Evolutionary conservation across 1,284 basidiomycete species (phyloP), one percentile per base, ranked within the genome.

Genomic region (Paramarasmius palmivorus): DNA sequence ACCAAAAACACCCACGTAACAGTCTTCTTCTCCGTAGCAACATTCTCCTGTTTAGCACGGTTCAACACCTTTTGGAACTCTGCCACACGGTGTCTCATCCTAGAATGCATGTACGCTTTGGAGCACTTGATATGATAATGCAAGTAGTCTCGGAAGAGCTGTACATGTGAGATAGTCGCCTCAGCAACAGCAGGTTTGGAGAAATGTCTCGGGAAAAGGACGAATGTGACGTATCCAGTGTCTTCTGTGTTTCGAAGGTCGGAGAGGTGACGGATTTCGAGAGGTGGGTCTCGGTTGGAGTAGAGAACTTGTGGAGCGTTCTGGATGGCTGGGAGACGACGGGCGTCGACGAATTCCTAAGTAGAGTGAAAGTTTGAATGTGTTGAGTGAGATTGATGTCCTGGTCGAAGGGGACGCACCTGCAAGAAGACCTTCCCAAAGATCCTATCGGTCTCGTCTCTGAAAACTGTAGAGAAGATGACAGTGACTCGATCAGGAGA

Each of bases 81-180:
- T 14, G 91, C 86, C 12, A 98, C 97, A 23, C 97, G 86, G 68
- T 90, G 83, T 57, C 97, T 83, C 95, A 99, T 97, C 49, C 97
- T 81, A 22, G 93, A 96, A 73, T 99, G 97, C 93, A 99, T 96
- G 76, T 99, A 99, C 1, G 96, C 97, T 73, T 99, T 99, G 51
- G 91, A 95, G 72, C 96, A 98, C 69, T 96, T 99, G 84, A 99
- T 97, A 73, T 99, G 97, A 73, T 99, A 99, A 74, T 99, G 97
- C 36, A 99, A 79, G 69, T 98, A 98, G 72, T 98, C 95, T 50
- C 97, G 83, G 88, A 99, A 99, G 37, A 98, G 81, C 70, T 98
- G 94, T 66, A 99, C 93, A 65, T 94, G 93, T 35, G 94, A 95
- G 67, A 98, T 98, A 14, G 95, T 96, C 29, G 80, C 77, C n/a